phyloP scores from a whole-genome alignment of 2,329 filamentous ascomycete genomes.

The Colletotrichum sp. region DNA sequence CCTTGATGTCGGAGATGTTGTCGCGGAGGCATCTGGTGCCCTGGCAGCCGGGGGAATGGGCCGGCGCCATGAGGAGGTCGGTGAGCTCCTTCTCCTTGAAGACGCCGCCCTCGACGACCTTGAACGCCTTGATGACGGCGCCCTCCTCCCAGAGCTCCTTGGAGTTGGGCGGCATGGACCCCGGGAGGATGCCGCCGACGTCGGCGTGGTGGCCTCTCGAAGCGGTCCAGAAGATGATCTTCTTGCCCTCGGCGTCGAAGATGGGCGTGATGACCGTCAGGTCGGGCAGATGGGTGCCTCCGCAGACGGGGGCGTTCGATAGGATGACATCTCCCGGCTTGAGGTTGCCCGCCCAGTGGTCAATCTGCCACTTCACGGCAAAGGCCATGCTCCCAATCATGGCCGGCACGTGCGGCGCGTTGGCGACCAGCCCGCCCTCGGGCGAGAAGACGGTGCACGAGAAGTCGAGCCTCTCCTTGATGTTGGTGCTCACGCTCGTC shows the following conservation, averaged over 20 bases:
- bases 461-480: constrained; percentile 82
- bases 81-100: constrained; percentile 81
- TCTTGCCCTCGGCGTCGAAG: constrained; percentile 43
- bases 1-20: constrained; percentile 86
- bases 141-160: constrained; percentile 69
- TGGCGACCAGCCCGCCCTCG: constrained; percentile 75
- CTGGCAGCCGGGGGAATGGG: constrained; percentile 74
- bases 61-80: constrained; percentile 74
- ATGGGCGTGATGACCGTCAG: constrained; percentile 41
- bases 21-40: constrained; percentile 81
- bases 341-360: constrained; percentile 56
- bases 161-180: constrained; percentile 81
- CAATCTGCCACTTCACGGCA: constrained; percentile 71
- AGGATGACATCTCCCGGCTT: constrained; percentile 39
- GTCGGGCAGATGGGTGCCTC: constrained; percentile 42
- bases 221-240: constrained; percentile 54
- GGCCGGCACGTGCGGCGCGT: constrained; percentile 77
- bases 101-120: constrained; percentile 76
- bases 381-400: constrained; percentile 83
- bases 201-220: constrained; percentile 76
- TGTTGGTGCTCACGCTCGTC: constrained; percentile 77
- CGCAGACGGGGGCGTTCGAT: constrained; percentile 34
- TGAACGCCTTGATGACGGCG: constrained; percentile 66
- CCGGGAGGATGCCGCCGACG: constrained; percentile 81
- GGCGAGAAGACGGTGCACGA: constrained; percentile 80